These are phyloP conservation scores for Mycena chlorophos DNA, from an alignment of 768 basidiomycete species.

Conservation along the genomic window DNA sequence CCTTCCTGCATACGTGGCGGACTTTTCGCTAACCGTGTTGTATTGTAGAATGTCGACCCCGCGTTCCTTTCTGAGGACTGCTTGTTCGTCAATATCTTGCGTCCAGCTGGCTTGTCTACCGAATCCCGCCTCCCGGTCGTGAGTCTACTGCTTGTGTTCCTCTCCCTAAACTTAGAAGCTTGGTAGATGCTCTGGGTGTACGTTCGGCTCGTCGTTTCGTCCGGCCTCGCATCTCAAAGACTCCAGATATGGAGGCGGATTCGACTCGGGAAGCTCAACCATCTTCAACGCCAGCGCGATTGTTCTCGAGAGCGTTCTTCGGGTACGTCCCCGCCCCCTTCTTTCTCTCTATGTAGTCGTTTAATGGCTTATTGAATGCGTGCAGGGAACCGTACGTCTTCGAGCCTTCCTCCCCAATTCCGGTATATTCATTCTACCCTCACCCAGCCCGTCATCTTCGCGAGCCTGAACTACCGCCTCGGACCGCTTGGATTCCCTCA, in stretches of 20 bases:
- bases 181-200: constrained; percentile 22
- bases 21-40: constrained; percentile 23
- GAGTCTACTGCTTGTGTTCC: background rate
- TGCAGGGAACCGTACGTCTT: constrained; percentile 34
- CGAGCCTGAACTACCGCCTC: constrained; percentile 50
- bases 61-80: constrained; percentile 50
- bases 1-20: too few relatives aligned
- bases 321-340: constrained; percentile 17
- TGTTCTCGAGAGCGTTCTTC: constrained; percentile 27
- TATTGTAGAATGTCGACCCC: too few relatives aligned
- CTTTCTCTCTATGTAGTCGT: too few relatives aligned
- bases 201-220: background rate
- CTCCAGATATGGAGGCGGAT: constrained; percentile 26
- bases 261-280: constrained; percentile 21
- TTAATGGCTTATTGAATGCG: too few relatives aligned
- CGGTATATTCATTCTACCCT: too few relatives aligned
- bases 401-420: too few relatives aligned
- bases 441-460: constrained; percentile 49
- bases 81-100: constrained; percentile 43
- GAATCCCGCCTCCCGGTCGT: constrained; percentile 12
- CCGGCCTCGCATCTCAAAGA: background rate
- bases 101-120: constrained; percentile 28
- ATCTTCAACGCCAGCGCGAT: constrained; percentile 29
- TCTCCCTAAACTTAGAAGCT: background rate
- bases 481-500: constrained; percentile 48